phyloP scores from a whole-genome alignment of 495 filamentous ascomycete species.

The Penicillium salamii region DNA sequence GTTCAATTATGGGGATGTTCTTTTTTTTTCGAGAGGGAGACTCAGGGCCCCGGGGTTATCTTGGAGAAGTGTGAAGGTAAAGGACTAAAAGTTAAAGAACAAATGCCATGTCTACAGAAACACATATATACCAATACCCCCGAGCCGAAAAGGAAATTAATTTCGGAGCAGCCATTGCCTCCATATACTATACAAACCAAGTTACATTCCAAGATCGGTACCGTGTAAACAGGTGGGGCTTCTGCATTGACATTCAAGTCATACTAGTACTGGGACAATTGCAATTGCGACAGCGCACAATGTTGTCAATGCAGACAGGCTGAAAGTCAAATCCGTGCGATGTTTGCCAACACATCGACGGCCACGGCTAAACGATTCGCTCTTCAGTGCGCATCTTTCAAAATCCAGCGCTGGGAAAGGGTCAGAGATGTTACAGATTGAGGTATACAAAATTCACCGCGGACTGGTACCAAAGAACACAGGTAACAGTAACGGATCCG shows the following conservation, averaged over 20 bases:
- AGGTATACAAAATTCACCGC: too few relatives aligned
- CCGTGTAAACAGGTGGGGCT: conserved; percentile 21
- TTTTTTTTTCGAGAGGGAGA: too few relatives aligned
- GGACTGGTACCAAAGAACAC: not conserved
- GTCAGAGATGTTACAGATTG: too few relatives aligned
- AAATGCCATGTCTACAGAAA: conserved; percentile 19
- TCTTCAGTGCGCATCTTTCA: too few relatives aligned
- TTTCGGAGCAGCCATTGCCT: conserved; percentile 2
- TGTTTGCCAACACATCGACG: too few relatives aligned
- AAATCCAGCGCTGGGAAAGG: too few relatives aligned
- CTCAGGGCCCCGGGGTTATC: too few relatives aligned
- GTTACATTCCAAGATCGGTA: too few relatives aligned
- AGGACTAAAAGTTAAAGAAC: conserved; percentile 11
- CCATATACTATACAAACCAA: conserved; percentile 8
- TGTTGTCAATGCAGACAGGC: conserved; percentile 11
- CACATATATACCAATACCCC: conserved; percentile 15
- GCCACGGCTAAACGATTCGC: too few relatives aligned
- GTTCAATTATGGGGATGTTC: not conserved
- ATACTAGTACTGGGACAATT: conserved; percentile 18
- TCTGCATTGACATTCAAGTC: conserved; percentile 15
- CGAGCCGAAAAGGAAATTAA: conserved; percentile 13
- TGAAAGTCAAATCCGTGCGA: not conserved
- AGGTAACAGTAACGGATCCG: conserved; percentile 8
- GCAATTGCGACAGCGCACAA: conserved; percentile 24
- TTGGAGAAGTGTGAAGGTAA: not conserved